Conservation (phyloP, 352 stramenopile genomes). For the Globisporangium abappressorium region DNA sequence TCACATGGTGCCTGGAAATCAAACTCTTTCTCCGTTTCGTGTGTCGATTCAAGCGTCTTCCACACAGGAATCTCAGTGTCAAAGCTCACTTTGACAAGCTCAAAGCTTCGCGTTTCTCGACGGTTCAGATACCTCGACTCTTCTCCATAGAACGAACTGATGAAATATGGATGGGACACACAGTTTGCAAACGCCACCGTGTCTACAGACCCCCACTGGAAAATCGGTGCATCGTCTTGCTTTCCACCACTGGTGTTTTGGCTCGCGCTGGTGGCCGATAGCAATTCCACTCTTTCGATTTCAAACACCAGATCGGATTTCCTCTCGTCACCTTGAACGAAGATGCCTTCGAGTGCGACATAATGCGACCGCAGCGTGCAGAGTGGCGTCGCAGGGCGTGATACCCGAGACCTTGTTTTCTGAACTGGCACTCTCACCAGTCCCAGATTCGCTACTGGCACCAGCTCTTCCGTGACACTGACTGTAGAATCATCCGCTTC, state of each 20-base stretch:
- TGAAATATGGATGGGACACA: slow-evolving; percentile 77
- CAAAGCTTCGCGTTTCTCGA: slow-evolving; percentile 53
- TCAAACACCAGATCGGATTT: slow-evolving; percentile 63
- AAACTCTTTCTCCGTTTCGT: slow-evolving; percentile 14
- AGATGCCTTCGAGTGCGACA: slow-evolving; percentile 44
- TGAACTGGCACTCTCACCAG: slow-evolving; percentile 63
- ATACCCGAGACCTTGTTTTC: slow-evolving; percentile 40
- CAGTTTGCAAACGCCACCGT: slow-evolving; percentile 40
- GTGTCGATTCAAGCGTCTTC: slow-evolving; percentile 41
- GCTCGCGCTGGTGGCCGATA: slow-evolving; percentile 26
- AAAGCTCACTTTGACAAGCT: slow-evolving; percentile 68
- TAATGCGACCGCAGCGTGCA: slow-evolving; percentile 51
- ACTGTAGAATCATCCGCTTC: slow-evolving; percentile 17
- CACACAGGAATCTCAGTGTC: slow-evolving; percentile 63
- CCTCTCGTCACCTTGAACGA: slow-evolving; percentile 28
- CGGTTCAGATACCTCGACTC: slow-evolving; percentile 44
- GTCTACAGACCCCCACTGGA: slow-evolving; percentile 50
- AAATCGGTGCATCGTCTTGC: slow-evolving; percentile 29
- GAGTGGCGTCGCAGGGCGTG: slow-evolving; percentile 57
- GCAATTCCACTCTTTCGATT: slow-evolving; percentile 59
- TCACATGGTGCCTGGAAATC: slow-evolving; percentile 21
- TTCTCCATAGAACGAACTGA: slow-evolving; percentile 63
- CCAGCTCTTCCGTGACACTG: slow-evolving; percentile 45
- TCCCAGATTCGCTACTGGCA: slow-evolving; percentile 81
- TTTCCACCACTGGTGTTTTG: slow-evolving; percentile 22